Evolutionary conservation across 2,329 filamentous ascomycete genomes (phyloP), one percentile per base, ranked within the genome.

Genomic region (Ophidiomyces ophidiicola): DNA sequence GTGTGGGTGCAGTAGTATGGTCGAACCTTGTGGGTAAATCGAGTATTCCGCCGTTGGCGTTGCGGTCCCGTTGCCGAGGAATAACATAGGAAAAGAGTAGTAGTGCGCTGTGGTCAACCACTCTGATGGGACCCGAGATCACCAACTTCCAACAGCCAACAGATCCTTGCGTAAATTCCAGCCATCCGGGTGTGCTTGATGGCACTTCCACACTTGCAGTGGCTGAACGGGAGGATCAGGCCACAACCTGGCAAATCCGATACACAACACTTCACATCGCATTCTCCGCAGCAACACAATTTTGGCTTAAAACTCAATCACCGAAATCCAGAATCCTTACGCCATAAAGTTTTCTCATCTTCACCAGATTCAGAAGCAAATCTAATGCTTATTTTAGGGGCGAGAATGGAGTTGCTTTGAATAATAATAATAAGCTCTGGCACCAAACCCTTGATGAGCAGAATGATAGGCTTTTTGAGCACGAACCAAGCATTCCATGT

Each of bases 121-220:
- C 29, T 33, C 37, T 39, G 37, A 39, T 23, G 37, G 37, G 37
- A 33, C 37, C 32, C 32, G 32, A 35, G 32, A 39, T 18, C 36
- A 5, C 8, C 24, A 37, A 18, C 25, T 7, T 11, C 12, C 30
- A 19, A 32, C 20, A 20, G 24, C 11, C 2, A 39, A 18, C 32
- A 25, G 36, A 15, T 12, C 36, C 37, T 21, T 39, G 37, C 37
- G 3, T 33, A 25, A 6, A 39, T 32, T 20, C 37, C 37, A 33
- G 21, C 37, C n/a, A n/a, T 15, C 15, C 29, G 37, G 37, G n/a
- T n/a, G n/a, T n/a, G n/a, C n/a, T n/a, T n/a, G n/a, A n/a, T n/a
- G n/a, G n/a, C n/a, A n/a, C n/a, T n/a, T n/a, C n/a, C n/a, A n/a
- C n/a, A n/a, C n/a, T n/a, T n/a, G n/a, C n/a, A n/a, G n/a, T n/a